Evolutionary conservation across 148 eudicot genomes (phyloP).

Genomic region (Silene uniflora): DNA sequence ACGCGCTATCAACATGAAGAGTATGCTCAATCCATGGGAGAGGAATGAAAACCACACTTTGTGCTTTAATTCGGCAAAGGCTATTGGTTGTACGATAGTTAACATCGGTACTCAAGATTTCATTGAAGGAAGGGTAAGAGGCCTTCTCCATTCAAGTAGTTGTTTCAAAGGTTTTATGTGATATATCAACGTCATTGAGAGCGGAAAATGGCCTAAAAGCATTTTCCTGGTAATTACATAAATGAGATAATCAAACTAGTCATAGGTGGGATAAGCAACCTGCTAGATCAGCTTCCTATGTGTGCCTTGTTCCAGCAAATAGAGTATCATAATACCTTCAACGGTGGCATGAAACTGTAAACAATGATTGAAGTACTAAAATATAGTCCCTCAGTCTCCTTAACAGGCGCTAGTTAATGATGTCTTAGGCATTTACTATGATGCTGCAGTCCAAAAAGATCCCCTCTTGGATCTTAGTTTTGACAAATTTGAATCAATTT

Average conservation of each 20-base stretch:
- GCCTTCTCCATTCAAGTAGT: conserved; percentile 1
- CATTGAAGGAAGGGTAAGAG: conserved; percentile 96
- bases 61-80: conserved; percentile 96
- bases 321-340: neutral
- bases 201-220: neutral
- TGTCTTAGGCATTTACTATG: neutral
- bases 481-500: neutral
- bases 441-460: neutral
- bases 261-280: neutral
- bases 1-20: conserved; percentile 88
- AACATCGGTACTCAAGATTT: conserved; percentile 95
- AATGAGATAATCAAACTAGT: neutral
- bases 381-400: no score
- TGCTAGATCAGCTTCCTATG: neutral
- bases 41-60: conserved; percentile 96
- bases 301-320: neutral
- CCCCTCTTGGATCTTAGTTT: neutral
- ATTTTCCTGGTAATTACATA: neutral
- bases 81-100: conserved; percentile 96
- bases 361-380: neutral
- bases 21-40: conserved; percentile 93
- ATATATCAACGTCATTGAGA: neutral
- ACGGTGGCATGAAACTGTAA: neutral
- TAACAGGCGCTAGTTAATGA: neutral
- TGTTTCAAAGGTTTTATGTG: neutral